phyloP scores from a whole-genome alignment of 2,329 filamentous ascomycete species.

The Epichloe sylvatica region DNA sequence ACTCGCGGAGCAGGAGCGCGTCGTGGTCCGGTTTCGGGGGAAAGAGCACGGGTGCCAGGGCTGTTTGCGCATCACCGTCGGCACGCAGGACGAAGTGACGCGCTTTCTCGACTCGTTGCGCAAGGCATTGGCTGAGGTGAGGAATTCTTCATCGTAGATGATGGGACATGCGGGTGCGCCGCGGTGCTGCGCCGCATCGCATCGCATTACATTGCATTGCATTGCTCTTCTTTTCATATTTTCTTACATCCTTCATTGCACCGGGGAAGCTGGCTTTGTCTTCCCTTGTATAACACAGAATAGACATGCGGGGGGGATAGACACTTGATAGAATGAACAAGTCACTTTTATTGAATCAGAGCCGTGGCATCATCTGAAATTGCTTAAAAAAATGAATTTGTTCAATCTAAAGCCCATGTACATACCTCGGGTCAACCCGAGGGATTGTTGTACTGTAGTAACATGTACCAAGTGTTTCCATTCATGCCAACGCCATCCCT shows the following conservation, averaged over 20 bases:
- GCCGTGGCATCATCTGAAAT: neutral
- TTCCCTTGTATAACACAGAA: too few species aligned
- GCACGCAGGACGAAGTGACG: conserved; percentile 74
- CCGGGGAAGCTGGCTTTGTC: too few species aligned
- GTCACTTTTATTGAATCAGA: too few species aligned
- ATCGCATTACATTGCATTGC: too few species aligned
- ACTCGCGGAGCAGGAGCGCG: conserved; percentile 72
- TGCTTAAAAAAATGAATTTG: neutral
- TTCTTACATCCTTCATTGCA: too few species aligned
- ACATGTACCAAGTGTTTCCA: neutral
- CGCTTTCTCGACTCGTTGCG: conserved; percentile 59
- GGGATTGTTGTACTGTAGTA: neutral
- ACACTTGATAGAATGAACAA: too few species aligned
- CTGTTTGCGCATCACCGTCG: conserved; percentile 82
- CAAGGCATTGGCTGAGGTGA: conserved; percentile 32
- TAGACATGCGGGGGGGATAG: too few species aligned
- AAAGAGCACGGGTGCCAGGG: conserved; percentile 84
- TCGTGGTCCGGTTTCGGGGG: conserved; percentile 91
- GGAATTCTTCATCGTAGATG: conserved; percentile 3
- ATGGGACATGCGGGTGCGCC: neutral
- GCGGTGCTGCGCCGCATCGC: too few species aligned
- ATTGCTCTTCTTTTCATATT: too few species aligned
- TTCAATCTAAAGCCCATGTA: neutral
- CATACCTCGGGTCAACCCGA: neutral
- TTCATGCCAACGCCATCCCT: neutral